phyloP scores from a whole-genome alignment of 148 eudicot genomes.

The Dysphania ambrosioides region DNA sequence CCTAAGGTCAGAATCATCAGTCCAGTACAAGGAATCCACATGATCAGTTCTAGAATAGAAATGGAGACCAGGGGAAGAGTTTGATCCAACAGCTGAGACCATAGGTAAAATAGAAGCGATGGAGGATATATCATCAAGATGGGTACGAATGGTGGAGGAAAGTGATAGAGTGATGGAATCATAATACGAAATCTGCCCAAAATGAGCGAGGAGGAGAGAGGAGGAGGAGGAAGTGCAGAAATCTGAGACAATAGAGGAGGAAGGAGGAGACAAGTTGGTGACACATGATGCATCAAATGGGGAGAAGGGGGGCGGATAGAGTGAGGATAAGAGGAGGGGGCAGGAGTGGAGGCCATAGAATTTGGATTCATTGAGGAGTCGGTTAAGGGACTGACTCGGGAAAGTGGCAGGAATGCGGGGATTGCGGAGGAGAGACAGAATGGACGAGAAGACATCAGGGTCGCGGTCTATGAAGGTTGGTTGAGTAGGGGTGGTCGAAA shows the following conservation, averaged over 20 bases:
- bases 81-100: conserved; percentile 51
- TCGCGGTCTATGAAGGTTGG: conserved; percentile 61
- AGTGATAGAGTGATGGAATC: conserved; percentile 39
- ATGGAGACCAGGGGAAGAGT: conserved; percentile 50
- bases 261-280: conserved; percentile 44
- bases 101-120: conserved; percentile 29
- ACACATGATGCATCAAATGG: conserved; percentile 54
- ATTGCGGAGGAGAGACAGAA: conserved; percentile 48
- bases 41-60: conserved; percentile 38
- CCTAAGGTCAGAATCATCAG: conserved; percentile 58
- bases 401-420: conserved; percentile 34
- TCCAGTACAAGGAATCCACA: conserved; percentile 50
- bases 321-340: conserved; percentile 29
- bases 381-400: conserved; percentile 33
- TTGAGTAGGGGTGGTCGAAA: conserved; percentile 30
- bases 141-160: conserved; percentile 51
- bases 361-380: conserved; percentile 42
- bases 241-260: conserved; percentile 46
- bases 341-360: conserved; percentile 50
- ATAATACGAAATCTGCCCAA: conserved; percentile 59
- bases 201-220: conserved; percentile 58
- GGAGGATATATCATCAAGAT: conserved; percentile 46
- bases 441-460: conserved; percentile 46
- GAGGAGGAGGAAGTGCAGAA: conserved; percentile 37
- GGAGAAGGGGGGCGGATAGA: conserved; percentile 37